A percentile compares a stretch with the other conserved stretches of the same genome.
Evolutionary conservation across 352 stramenopile species (phyloP).

Genomic region (Phytophthora pseudosyringae): DNA sequence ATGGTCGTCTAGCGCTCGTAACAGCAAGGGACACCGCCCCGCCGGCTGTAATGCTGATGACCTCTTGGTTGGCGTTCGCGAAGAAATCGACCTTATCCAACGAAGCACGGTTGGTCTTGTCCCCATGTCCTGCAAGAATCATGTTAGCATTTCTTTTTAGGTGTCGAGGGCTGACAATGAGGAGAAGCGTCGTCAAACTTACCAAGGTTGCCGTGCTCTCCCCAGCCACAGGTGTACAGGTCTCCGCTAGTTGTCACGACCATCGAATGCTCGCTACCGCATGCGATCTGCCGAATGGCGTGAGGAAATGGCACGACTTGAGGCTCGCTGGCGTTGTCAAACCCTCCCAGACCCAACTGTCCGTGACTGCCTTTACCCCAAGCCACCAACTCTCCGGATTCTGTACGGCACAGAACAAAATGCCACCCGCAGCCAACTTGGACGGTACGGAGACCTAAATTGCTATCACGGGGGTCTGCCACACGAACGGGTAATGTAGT

Average conservation of each 20-base stretch:
- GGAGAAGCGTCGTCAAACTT: conserved; percentile 11
- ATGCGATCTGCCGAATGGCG: conserved; percentile 53
- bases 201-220: conserved; percentile 88
- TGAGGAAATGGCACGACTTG: conserved; percentile 39
- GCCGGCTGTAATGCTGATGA: conserved; percentile 50
- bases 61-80: conserved; percentile 20
- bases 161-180: neutral
- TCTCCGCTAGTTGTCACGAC: conserved; percentile 54
- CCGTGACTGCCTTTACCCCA: conserved; percentile 86
- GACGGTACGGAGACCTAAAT: conserved; percentile 22
- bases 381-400: conserved; percentile 41
- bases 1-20: conserved; percentile 12
- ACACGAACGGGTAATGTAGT: conserved; percentile 39
- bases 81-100: conserved; percentile 67
- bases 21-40: conserved; percentile 75
- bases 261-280: conserved; percentile 79
- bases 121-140: conserved; percentile 55
- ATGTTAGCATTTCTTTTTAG: neutral
- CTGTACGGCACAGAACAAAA: conserved; percentile 64
- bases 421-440: conserved; percentile 81
- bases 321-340: conserved; percentile 29
- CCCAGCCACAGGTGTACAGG: conserved; percentile 85
- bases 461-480: conserved; percentile 13
- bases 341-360: conserved; percentile 55
- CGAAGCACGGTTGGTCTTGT: conserved; percentile 45